These are phyloP conservation scores for Nemania sp. DNA, from an alignment of 2,329 filamentous ascomycete species.

Conservation along the genomic window DNA sequence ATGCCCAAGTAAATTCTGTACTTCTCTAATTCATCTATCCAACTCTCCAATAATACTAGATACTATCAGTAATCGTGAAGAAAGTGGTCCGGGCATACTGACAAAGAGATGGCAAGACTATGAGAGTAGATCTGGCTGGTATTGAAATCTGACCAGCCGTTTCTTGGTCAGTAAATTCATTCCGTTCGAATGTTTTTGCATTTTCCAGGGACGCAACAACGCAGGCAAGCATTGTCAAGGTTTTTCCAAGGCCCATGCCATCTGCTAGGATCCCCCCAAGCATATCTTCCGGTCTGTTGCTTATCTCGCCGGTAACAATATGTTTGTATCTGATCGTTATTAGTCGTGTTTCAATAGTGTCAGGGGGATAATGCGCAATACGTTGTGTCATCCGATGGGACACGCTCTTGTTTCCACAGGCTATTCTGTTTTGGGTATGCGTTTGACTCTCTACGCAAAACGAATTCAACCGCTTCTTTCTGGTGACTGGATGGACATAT, in stretches of 20 bases:
- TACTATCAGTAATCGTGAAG: slow-evolving; percentile 3
- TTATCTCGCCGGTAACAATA: slow-evolving; percentile 19
- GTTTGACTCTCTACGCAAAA: slow-evolving; percentile 19
- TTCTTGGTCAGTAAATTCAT: no score
- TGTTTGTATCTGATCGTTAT: slow-evolving; percentile 17
- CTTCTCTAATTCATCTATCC: slow-evolving; percentile 27
- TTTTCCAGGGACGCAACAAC: slow-evolving; percentile 16
- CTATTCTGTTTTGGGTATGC: no score
- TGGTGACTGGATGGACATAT: slow-evolving; percentile 23
- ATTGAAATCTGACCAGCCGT: no score
- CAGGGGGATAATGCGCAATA: no score
- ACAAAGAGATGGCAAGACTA: slow-evolving; percentile 25
- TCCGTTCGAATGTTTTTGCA: slow-evolving; percentile 3
- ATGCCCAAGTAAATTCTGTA: no score
- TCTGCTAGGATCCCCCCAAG: slow-evolving; percentile 31
- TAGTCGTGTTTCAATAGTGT: no score
- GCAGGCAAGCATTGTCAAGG: slow-evolving; percentile 28
- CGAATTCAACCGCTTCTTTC: slow-evolving; percentile 27
- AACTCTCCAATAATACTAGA: slow-evolving; percentile 25
- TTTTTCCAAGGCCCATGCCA: slow-evolving; percentile 33
- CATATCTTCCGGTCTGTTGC: slow-evolving; percentile 12
- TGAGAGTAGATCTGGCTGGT: slow-evolving; percentile 15
- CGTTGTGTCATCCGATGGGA: no score
- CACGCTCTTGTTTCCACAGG: no score
- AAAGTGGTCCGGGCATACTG: background rate